These are phyloP conservation scores for Metschnikowia cubensis DNA, from an alignment of 805 yeast species.

Conservation along the genomic window DNA sequence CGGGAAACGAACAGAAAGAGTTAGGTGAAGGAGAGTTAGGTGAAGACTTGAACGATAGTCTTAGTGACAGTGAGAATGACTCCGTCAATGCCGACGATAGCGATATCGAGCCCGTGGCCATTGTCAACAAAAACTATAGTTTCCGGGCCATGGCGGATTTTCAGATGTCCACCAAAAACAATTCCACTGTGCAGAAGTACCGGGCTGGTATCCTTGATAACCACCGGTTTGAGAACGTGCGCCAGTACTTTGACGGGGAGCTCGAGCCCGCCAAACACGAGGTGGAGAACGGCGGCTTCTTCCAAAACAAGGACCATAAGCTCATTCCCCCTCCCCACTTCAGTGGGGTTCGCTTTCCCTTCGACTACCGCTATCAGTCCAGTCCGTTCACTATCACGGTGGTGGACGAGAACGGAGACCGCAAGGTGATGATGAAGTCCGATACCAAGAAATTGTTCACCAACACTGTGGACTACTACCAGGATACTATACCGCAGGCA, in stretches of 20 bases:
- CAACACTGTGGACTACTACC: constrained; percentile 47
- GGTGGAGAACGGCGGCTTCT: constrained; percentile 21
- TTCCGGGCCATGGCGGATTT: constrained; percentile 88
- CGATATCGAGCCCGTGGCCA: constrained; percentile 55
- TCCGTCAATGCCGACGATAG: neutral
- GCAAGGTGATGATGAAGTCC: constrained; percentile 44
- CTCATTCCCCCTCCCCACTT: constrained; percentile 86
- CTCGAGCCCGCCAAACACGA: constrained; percentile 26
- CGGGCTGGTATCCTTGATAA: constrained; percentile 23
- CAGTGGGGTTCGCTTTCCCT: constrained; percentile 72
- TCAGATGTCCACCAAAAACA: constrained; percentile 63
- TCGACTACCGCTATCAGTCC: constrained; percentile 70
- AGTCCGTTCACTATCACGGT: constrained; percentile 54
- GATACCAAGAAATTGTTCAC: constrained; percentile 50
- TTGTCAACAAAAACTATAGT: constrained; percentile 63
- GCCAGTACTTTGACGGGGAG: constrained; percentile 21
- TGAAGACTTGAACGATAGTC: neutral
- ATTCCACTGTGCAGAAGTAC: constrained; percentile 32
- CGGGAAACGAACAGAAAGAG: neutral
- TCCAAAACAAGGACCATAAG: constrained; percentile 44
- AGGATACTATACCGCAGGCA: constrained; percentile 41
- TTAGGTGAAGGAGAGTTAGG: too few species aligned
- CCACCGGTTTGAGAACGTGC: constrained; percentile 23
- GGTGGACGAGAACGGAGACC: constrained; percentile 57
- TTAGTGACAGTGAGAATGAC: neutral